Conservation (phyloP, 371 early-diverging fungal genomes). For the Mucor racemosus region DNA sequence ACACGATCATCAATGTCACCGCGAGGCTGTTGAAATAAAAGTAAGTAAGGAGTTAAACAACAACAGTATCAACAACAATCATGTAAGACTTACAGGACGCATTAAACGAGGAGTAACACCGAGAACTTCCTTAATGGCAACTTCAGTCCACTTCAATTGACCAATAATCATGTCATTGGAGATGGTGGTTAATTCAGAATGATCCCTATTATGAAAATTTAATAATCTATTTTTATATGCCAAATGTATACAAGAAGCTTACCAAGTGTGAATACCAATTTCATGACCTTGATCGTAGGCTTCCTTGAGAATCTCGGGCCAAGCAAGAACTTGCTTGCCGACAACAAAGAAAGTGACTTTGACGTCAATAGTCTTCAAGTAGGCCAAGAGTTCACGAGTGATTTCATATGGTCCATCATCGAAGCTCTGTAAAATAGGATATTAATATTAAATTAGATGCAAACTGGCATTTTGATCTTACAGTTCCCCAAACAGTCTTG, state of each 20-base stretch:
- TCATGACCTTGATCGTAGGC: constrained; percentile 55
- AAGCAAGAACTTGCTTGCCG: constrained; percentile 51
- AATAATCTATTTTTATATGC: background rate
- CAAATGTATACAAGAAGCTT: background rate
- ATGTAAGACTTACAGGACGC: constrained; percentile 49
- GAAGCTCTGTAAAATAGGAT: constrained; percentile 28
- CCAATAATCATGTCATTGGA: constrained; percentile 63
- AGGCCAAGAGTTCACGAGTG: constrained; percentile 39
- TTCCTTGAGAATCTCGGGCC: constrained; percentile 45
- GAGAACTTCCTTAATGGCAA: constrained; percentile 61
- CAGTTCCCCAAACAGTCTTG: constrained; percentile 52
- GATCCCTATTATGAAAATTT: constrained; percentile 43
- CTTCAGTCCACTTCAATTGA: constrained; percentile 65
- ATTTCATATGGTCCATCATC: constrained; percentile 48
- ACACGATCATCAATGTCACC: constrained; percentile 61
- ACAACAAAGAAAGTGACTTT: constrained; percentile 62
- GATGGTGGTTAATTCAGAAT: constrained; percentile 62
- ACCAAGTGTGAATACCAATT: constrained; percentile 63
- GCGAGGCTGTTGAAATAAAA: constrained; percentile 36
- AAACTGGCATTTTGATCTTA: constrained; percentile 6
- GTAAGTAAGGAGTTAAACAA: constrained; percentile 5
- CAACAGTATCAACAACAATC: background rate
- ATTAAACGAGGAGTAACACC: constrained; percentile 66
- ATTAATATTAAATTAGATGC: background rate
- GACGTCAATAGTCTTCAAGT: constrained; percentile 32